Conservation (phyloP, 305 asterid genomes). For the Solanum hybrid region DNA sequence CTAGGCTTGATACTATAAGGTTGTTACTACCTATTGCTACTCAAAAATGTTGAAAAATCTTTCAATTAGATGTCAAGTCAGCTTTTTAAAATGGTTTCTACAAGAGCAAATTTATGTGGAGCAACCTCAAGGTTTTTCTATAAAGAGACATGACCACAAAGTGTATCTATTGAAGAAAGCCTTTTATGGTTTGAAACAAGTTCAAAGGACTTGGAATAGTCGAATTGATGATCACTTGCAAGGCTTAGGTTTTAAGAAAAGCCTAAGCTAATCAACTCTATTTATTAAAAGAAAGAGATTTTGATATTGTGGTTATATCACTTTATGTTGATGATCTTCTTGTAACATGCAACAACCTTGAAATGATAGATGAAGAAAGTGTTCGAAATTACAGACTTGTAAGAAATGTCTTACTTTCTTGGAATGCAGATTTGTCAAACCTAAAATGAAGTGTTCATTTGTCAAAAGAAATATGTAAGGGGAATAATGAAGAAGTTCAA, state of each 20-base stretch:
- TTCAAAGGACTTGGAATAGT: background rate
- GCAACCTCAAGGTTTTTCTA: background rate
- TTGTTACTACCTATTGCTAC: background rate
- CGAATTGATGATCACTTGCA: background rate
- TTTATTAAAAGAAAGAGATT: background rate
- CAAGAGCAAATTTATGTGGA: background rate
- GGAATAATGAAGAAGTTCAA: background rate
- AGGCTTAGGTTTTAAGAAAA: background rate
- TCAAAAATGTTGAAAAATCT: background rate
- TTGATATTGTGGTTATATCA: background rate
- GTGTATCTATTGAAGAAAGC: background rate
- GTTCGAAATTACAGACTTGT: background rate
- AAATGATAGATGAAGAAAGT: background rate
- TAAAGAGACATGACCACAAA: background rate
- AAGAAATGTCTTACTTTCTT: background rate
- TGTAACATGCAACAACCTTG: background rate
- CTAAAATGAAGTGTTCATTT: background rate
- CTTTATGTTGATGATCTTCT: background rate
- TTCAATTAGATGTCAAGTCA: background rate
- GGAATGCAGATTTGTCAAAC: background rate
- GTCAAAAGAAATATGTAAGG: background rate
- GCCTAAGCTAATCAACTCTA: background rate
- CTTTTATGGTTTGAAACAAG: background rate
- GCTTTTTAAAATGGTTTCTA: background rate
- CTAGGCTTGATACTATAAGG: background rate